Conservation (phyloP, 176 grass and related monocot genomes). For the Aegilops speltoides region DNA sequence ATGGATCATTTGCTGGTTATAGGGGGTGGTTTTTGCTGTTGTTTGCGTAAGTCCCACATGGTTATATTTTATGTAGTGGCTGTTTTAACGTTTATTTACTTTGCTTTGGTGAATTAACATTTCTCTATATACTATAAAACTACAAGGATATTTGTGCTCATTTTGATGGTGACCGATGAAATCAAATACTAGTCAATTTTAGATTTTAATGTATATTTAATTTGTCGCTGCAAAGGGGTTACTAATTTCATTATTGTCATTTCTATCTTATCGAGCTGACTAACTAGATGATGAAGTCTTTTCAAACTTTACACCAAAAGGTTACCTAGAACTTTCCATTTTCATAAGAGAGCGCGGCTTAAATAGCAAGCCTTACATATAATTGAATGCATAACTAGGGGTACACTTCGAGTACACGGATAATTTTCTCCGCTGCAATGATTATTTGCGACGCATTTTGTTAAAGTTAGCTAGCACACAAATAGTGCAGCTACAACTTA, state of each 20-base stretch:
- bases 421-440: background rate
- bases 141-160: too few relatives aligned
- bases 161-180: background rate
- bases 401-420: background rate
- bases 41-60: too few relatives aligned
- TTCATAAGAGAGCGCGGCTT: background rate
- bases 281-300: background rate
- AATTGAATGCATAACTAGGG: background rate
- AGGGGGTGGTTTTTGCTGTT: background rate
- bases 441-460: background rate
- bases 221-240: background rate
- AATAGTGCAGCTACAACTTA: background rate
- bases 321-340: background rate
- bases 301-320: background rate
- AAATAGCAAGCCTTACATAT: background rate
- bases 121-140: background rate
- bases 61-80: too few relatives aligned
- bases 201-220: background rate
- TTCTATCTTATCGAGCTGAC: slow-evolving; percentile 11
- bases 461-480: background rate
- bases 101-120: background rate
- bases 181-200: background rate
- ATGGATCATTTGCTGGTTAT: background rate
- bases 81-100: background rate
- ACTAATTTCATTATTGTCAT: background rate